Evolutionary conservation across 371 early-diverging fungal genomes (phyloP).

Genomic region (Mucor plumbeus): DNA sequence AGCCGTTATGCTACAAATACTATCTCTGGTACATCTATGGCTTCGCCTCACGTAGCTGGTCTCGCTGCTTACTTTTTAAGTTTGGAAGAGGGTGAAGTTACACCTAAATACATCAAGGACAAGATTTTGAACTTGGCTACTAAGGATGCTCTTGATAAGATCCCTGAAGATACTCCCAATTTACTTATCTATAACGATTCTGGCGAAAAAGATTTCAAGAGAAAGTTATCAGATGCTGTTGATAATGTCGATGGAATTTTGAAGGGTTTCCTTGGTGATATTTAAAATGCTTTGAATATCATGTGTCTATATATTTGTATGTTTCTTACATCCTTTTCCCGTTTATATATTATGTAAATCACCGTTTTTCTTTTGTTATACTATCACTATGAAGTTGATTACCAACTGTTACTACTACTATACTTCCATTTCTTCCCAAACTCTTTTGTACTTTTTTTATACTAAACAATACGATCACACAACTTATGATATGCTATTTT

Average conservation of each 20-base stretch:
- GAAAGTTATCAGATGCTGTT: slow-evolving; percentile 14
- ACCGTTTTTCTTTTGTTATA: neutral
- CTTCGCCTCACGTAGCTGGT: slow-evolving; percentile 96
- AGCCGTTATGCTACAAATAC: slow-evolving; percentile 77
- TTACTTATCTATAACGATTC: slow-evolving; percentile 78
- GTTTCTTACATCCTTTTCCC: neutral
- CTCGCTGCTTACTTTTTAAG: slow-evolving; percentile 89
- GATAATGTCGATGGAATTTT: slow-evolving; percentile 19
- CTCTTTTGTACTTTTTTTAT: neutral
- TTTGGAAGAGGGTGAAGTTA: slow-evolving; percentile 60
- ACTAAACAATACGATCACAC: slow-evolving; percentile 7
- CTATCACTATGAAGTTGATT: neutral
- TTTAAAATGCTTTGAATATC: slow-evolving; percentile 4
- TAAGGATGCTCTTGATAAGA: slow-evolving; percentile 64
- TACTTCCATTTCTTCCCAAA: neutral
- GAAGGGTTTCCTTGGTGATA: slow-evolving; percentile 27
- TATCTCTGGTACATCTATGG: slow-evolving; percentile 93
- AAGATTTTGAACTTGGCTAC: slow-evolving; percentile 72
- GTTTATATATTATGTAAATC: slow-evolving; percentile 21
- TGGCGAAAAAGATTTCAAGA: slow-evolving; percentile 23
- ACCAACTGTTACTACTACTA: neutral
- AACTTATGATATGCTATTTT: slow-evolving; percentile 8
- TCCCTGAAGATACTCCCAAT: slow-evolving; percentile 79
- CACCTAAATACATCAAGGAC: slow-evolving; percentile 83
- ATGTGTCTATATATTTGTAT: slow-evolving; percentile 12